Evolutionary conservation across 202 grass and related monocot genomes (phyloP).

Genomic region (Saccharum hybrid): DNA sequence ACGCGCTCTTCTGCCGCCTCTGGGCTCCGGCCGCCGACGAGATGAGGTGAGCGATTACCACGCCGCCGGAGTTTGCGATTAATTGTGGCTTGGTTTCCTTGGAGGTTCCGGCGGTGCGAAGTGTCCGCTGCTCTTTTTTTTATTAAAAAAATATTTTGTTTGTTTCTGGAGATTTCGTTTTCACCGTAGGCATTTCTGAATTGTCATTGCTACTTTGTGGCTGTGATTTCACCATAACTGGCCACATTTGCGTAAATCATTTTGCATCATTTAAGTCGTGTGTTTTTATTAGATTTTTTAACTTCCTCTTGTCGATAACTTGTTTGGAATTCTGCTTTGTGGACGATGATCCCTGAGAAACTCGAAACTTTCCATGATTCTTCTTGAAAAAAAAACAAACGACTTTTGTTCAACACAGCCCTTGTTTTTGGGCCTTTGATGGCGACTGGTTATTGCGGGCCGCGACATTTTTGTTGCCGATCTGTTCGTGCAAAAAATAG

Average conservation of each 20-base stretch:
- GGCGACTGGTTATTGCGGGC: background rate
- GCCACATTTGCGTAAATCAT: background rate
- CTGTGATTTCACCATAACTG: slow-evolving; percentile 6
- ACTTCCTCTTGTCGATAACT: background rate
- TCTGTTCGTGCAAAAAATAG: background rate
- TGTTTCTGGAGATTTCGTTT: slow-evolving; percentile 43
- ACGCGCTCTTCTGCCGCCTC: slow-evolving; percentile 79
- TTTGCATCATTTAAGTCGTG: background rate
- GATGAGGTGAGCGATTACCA: slow-evolving; percentile 74
- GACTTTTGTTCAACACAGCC: background rate
- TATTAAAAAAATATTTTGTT: background rate
- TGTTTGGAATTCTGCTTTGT: background rate
- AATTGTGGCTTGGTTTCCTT: background rate
- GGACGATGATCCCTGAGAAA: background rate
- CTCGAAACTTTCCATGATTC: background rate
- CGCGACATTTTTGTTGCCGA: background rate
- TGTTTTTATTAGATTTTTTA: background rate
- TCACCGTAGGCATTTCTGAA: background rate
- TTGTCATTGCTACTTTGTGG: slow-evolving; percentile 6
- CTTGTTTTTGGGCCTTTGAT: background rate
- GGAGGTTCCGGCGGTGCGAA: slow-evolving; percentile 24
- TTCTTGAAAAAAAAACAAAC: background rate
- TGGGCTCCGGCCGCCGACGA: slow-evolving; percentile 62
- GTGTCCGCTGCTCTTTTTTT: background rate
- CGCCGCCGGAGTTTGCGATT: background rate